A percentile compares a stretch with the other conserved stretches of the same genome.
Conservation (phyloP, 2,329 filamentous ascomycete genomes). For the Stagonosporopsis vannaccii region DNA sequence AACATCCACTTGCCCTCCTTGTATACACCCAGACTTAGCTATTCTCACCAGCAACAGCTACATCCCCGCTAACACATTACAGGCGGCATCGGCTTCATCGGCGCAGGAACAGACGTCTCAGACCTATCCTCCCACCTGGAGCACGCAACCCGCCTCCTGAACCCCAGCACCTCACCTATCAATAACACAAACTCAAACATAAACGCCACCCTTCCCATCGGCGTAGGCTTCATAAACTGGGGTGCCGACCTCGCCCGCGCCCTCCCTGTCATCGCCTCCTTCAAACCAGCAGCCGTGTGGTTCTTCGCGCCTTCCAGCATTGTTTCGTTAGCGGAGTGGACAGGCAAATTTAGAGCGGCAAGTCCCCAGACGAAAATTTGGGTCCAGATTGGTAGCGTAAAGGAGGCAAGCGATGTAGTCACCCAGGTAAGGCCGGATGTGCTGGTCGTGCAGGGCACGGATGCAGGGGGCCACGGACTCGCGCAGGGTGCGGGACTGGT, state of each 20-base stretch:
- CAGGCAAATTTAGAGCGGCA: constrained; percentile 40
- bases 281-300: constrained; percentile 69
- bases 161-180: constrained; percentile 19
- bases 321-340: constrained; percentile 47
- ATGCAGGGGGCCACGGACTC: constrained; percentile 71
- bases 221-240: constrained; percentile 68
- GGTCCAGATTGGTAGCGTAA: constrained; percentile 68
- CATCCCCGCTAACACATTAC: not conserved
- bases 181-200: no score
- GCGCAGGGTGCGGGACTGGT: constrained; percentile 63
- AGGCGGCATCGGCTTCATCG: constrained; percentile 59
- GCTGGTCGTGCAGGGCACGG: constrained; percentile 68
- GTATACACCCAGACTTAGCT: not conserved
- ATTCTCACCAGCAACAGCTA: not conserved
- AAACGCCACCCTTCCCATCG: constrained; percentile 56
- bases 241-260: constrained; percentile 54
- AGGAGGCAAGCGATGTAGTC: constrained; percentile 61
- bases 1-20: not conserved
- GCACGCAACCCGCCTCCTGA: constrained; percentile 31
- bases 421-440: constrained; percentile 61
- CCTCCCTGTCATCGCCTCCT: constrained; percentile 60
- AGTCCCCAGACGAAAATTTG: constrained; percentile 59
- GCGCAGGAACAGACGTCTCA: constrained; percentile 52
- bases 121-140: constrained; percentile 42
- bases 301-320: constrained; percentile 66